Evolutionary conservation across 306 rosid genomes (phyloP), one percentile per base, ranked within the genome.

Genomic region (Trifolium repens): DNA sequence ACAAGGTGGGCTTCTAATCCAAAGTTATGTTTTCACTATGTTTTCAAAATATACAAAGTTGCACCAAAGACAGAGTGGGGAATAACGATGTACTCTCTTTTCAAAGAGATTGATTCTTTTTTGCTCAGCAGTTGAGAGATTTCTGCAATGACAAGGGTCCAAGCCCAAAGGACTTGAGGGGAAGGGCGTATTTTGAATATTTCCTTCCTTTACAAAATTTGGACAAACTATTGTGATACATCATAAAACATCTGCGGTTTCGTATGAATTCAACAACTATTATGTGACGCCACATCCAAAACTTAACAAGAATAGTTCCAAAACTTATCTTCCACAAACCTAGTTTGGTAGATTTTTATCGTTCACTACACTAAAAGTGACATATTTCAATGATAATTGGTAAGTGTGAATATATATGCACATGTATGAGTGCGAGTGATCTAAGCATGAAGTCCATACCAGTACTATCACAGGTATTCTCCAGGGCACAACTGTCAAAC

Each of bases 391-490:
- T 53, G 53, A 35, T 35, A 14, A 67, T 24, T 52, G 34, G 26
- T 47, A 35, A 55, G 63, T 43, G 67, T 12, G 53, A 35, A 69
- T 64, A 67, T 79, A 40, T 34, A 16, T 10, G 42, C 17, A 59
- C 46, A 58, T 22, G 35, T 12, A 50, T 24, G 66, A 40, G 37
- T 47, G 49, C 39, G 44, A 6, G 35, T 32, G 35, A 32, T 32
- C 35, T 32, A 32, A 71, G 59, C 60, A 76, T 59, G 32, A 65
- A 65, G 44, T 65, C 35, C 85, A 71, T 85, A 90, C 96, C 91
- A 37, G 72, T 80, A 70, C 53, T 73, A 71, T 77, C 73, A 19
- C 81, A 58, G 39, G 69, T 15, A 63, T 77, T 79, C 76, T 73
- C 83, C 76, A 72, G 78, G 13, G 73, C 80, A 75, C 75, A 54